Conservation (phyloP, 2,329 filamentous ascomycete species). For the Paracamarosporium sp. region DNA sequence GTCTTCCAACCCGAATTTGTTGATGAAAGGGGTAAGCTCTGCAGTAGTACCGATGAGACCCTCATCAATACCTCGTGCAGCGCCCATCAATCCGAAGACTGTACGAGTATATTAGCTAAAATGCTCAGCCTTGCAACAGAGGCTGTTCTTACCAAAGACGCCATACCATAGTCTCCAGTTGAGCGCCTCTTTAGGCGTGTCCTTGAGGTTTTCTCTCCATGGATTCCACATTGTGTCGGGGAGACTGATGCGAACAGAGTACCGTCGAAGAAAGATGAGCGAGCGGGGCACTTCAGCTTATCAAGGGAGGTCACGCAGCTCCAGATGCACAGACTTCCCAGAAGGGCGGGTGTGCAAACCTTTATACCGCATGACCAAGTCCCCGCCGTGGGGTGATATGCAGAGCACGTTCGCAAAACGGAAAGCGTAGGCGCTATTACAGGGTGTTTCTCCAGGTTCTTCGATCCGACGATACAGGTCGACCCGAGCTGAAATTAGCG, state of each 20-base stretch:
- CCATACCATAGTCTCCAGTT: conserved; percentile 83
- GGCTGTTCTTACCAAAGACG: conserved; percentile 57
- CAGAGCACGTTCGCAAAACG: neutral
- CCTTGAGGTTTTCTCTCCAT: conserved; percentile 58
- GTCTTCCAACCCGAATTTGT: conserved; percentile 47
- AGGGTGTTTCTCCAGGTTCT: neutral
- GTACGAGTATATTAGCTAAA: conserved; percentile 9
- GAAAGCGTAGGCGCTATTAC: neutral
- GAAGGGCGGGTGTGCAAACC: neutral
- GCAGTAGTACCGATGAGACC: conserved; percentile 76
- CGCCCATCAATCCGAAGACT: conserved; percentile 75
- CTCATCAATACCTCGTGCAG: conserved; percentile 80
- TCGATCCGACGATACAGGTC: too few species aligned
- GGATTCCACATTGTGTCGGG: conserved; percentile 42
- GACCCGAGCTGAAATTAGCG: too few species aligned
- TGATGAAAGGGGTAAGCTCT: conserved; percentile 41
- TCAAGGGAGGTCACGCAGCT: conserved; percentile 1
- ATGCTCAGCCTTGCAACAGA: neutral
- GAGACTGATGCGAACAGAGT: neutral
- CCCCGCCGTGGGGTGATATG: neutral
- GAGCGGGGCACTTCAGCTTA: neutral
- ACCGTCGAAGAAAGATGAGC: neutral
- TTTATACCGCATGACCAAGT: neutral
- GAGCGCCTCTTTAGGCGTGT: conserved; percentile 73
- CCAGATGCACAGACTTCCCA: neutral